Evolutionary conservation across 495 filamentous ascomycete species (phyloP), one percentile per base, ranked within the genome.

Genomic region (Aspergillus homomorphus): DNA sequence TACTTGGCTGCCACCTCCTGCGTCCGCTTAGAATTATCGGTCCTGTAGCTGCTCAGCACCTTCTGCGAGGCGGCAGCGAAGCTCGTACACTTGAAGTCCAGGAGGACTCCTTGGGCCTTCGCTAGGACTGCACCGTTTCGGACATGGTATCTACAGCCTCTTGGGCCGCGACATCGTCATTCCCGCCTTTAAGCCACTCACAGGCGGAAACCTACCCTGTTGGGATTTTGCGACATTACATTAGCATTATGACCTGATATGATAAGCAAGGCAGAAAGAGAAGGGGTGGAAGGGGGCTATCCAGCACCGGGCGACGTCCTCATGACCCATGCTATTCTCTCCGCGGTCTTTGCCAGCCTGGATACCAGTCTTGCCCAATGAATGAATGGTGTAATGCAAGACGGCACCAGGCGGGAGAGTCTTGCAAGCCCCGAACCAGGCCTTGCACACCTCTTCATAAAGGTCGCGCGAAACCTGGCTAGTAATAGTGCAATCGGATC

Each of bases 31-130:
- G 69, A 19, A 58, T 70, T 81, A 8, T 66, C 68, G 12, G 26
- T 51, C 3, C 78, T 78, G 60, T 80, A 82, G 18, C 73, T 72
- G 1, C 51, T 62, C 14, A 82, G 64, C 0, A 71, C 66, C 19
- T 75, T 60, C 63, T 83, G 79, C n/a, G 52, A 64, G 26, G 15
- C 52, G 18, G 18, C 20, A 45, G 53, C 49, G 42, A 57, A 61
- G 18, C 51, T 61, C 33, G 51, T 52, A 18, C 56, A 50, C 41
- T 57, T 24, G 23, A 59, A 68, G 16, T 51, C 26, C 7, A 65
- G 43, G 18, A 52, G 60, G 4, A 43, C 30, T 0, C 57, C 59
- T 43, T 62, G 58, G 15, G 44, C 50, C 51, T 62, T 61, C 1
- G 60, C 57, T 0, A 45, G 42, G 12, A 19, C 23, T 57, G 53